Base-by-base conservation (phyloP, 179 eudicot species). In the Patellifolia procumbens region DNA sequence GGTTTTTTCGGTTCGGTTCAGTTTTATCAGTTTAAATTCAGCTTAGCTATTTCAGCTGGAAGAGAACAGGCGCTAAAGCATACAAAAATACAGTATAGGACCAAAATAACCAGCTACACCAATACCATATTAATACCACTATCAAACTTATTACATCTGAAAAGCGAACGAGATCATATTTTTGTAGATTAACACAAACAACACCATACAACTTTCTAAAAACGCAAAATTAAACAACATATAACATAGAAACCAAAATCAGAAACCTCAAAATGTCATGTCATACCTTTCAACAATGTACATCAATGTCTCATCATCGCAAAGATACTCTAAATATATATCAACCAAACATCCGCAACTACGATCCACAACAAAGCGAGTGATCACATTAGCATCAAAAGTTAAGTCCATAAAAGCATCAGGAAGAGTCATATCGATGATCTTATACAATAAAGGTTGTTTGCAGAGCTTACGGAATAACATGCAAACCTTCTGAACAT, bases 291-390 rank as follows among this genome's bases (percentile, higher is more conserved):
- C 59, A 22, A 48, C 71, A 8, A 81, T 60, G 52, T 77, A 68
- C 74, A 26, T n/a, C 52, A 77, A 61, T 12, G 84, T 77, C 2
- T 68, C 60, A 68, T 73, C 78, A 68, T 77, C 78, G 19, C 78
- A 80, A 11, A 49, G 20, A 46, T 26, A 32, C 45, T 72, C 76
- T 19, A 80, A 24, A 26, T 45, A 81, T 31, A 72, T 49, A 81
- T 81, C 83, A 65, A 81, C 63, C 72, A 81, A 76, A 32, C 58
- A 68, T 8, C 83, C 80, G 9, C 35, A 73, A n/a, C 80, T 76
- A 1, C 78, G 65, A 73, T 81, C 80, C 0, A 81, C 78, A 2
- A 77, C 80, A 32, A 19, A 67, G 9, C 81, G 78, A 68, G 71
- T 73, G 70, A 81, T 76, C 0, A 0, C 12, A 67, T 72, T 67